Base-by-base conservation (phyloP, 345 rosid species). In the Orychophragmus violaceus region DNA sequence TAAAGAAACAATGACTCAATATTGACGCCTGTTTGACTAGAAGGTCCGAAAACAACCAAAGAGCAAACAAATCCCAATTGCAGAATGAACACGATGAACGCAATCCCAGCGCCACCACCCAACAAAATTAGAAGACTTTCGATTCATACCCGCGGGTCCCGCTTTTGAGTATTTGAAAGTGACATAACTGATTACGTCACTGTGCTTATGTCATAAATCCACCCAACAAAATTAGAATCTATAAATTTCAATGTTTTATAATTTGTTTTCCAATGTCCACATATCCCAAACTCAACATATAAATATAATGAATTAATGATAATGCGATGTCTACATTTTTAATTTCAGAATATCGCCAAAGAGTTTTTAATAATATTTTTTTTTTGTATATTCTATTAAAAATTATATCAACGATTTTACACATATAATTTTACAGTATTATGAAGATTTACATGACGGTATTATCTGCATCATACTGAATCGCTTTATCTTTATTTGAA, bases 121-220 rank as follows among this genome's bases (percentile, higher is more conserved):
- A 11, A 69, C 35, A 51, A 52, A 51, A 41, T 3, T n/a, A 21
- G 32, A 39, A 60, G 68, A 39, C 54, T 51, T 60, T 16, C 46
- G 2, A 22, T 5, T 4, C 5, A 32, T 17, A 24, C 8, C 13
- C n/a, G 18, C 11, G 53, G 54, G 36, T 37, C 66, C 66, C 29
- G 16, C 46, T 37, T 54, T 6, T 27, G 30, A 32, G 18, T 30
- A 8, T 7, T 23, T 35, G 58, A 63, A 71, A 62, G 33, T 64
- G 70, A 49, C 53, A 23, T 64, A 57, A 29, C 23, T 5, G 28
- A 49, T 65, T 16, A 65, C 71, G 70, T 72, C 71, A 64, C 3
- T 10, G 13, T 8, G 59, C 69, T 51, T 6, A 64, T 8, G 69
- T 51, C 59, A 64, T 51, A 36, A 45, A 45, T 12, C 5, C 13